Conservation (phyloP, 768 basidiomycete genomes). For the Pleurotus salmoneostramineus region DNA sequence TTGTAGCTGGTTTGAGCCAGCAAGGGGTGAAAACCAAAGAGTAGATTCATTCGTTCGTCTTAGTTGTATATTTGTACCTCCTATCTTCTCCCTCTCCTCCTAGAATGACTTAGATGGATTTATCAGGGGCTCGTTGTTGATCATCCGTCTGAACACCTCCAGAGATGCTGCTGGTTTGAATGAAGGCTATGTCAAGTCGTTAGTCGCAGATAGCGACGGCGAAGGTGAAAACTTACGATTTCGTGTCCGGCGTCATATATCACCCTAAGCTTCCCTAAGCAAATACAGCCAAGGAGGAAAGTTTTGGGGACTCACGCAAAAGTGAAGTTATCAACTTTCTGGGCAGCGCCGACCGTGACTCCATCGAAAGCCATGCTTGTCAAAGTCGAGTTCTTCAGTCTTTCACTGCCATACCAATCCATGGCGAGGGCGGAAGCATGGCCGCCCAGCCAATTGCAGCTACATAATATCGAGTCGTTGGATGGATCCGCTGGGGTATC, state of each 20-base stretch:
- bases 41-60: not conserved
- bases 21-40: slow-evolving; percentile 9
- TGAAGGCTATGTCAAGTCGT: slow-evolving; percentile 38
- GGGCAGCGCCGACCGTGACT: slow-evolving; percentile 48
- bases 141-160: slow-evolving; percentile 55
- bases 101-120: too few species aligned
- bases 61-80: not conserved
- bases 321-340: slow-evolving; percentile 63
- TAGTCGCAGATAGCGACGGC: too few species aligned
- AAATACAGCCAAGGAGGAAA: not conserved
- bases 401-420: slow-evolving; percentile 41
- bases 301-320: slow-evolving; percentile 49
- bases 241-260: slow-evolving; percentile 59
- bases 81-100: not conserved
- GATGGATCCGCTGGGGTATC: not conserved
- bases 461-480: slow-evolving; percentile 10
- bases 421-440: slow-evolving; percentile 39
- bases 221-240: slow-evolving; percentile 40
- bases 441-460: slow-evolving; percentile 46
- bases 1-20: slow-evolving; percentile 18
- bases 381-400: slow-evolving; percentile 30
- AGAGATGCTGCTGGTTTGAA: slow-evolving; percentile 58
- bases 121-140: slow-evolving; percentile 35
- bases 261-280: slow-evolving; percentile 28
- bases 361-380: slow-evolving; percentile 56